Conservation (phyloP, 148 eudicot genomes). For the Nepenthes mirabilis region DNA sequence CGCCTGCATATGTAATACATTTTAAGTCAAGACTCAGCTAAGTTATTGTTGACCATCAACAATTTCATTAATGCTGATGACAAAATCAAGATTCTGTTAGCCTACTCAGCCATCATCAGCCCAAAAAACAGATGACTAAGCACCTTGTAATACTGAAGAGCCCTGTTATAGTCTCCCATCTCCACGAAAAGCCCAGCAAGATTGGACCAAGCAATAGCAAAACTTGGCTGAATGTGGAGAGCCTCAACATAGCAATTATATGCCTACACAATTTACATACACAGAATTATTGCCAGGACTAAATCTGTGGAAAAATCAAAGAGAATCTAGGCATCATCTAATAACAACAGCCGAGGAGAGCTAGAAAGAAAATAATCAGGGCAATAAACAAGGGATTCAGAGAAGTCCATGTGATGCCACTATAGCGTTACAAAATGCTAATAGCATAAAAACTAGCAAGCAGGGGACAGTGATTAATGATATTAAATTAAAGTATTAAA, state of each 20-base stretch:
- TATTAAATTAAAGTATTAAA: too few species aligned
- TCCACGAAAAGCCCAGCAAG: slow-evolving; percentile 95
- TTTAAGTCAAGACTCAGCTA: neutral
- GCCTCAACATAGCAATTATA: slow-evolving; percentile 91
- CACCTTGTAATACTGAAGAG: slow-evolving; percentile 92
- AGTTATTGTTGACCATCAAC: neutral
- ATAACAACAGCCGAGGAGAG: neutral
- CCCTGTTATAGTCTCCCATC: slow-evolving; percentile 71
- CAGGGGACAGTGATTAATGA: too few species aligned
- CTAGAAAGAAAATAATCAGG: too few species aligned
- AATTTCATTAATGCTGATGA: too few species aligned
- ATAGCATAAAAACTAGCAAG: too few species aligned
- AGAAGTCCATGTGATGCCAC: too few species aligned
- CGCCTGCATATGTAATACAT: neutral
- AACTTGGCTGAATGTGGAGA: slow-evolving; percentile 72
- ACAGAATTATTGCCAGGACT: neutral
- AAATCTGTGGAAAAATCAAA: neutral
- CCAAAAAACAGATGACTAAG: neutral
- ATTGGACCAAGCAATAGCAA: slow-evolving; percentile 91
- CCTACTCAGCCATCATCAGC: neutral
- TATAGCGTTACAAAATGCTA: too few species aligned
- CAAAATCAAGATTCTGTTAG: too few species aligned
- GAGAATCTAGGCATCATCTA: neutral
- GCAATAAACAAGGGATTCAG: too few species aligned
- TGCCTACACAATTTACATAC: slow-evolving; percentile 37